Percentiles rank a stretch among this genome's conserved stretches.
Evolutionary conservation across 768 basidiomycete species (phyloP).

Genomic region (Lactarius hatsudake): DNA sequence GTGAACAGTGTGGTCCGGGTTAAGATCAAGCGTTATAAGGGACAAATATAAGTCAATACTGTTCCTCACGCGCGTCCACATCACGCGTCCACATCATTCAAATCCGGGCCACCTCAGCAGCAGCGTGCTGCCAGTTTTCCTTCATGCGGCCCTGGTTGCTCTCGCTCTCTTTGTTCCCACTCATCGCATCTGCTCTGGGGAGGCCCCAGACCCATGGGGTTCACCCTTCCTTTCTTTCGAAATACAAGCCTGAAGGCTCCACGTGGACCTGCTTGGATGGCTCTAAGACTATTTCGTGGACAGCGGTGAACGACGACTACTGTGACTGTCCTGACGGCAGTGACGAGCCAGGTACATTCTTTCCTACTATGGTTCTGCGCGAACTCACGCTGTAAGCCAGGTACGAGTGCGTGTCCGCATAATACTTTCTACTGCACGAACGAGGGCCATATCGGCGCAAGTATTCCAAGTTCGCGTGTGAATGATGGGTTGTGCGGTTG

Average conservation of each 20-base stretch:
- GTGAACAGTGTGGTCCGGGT: neutral
- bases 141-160: conserved; percentile 14
- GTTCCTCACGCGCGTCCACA: neutral
- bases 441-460: conserved; percentile 80
- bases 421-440: conserved; percentile 83
- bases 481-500: conserved; percentile 91
- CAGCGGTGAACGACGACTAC: conserved; percentile 88
- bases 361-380: neutral
- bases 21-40: neutral
- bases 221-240: conserved; percentile 48
- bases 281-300: conserved; percentile 72
- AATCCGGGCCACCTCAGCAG: neutral
- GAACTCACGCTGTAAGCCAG: conserved; percentile 38
- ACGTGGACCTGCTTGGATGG: conserved; percentile 82
- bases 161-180: neutral
- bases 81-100: neutral
- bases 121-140: conserved; percentile 3
- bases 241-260: conserved; percentile 49
- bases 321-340: conserved; percentile 95
- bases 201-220: conserved; percentile 56
- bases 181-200: conserved; percentile 19
- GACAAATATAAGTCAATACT: conserved; percentile 15
- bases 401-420: conserved; percentile 81
- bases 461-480: conserved; percentile 77
- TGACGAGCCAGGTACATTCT: conserved; percentile 78